Percentiles rank a stretch among this genome's conserved stretches.
Conservation (phyloP, 2,329 filamentous ascomycete genomes). For the Parafenestella ontariensis region DNA sequence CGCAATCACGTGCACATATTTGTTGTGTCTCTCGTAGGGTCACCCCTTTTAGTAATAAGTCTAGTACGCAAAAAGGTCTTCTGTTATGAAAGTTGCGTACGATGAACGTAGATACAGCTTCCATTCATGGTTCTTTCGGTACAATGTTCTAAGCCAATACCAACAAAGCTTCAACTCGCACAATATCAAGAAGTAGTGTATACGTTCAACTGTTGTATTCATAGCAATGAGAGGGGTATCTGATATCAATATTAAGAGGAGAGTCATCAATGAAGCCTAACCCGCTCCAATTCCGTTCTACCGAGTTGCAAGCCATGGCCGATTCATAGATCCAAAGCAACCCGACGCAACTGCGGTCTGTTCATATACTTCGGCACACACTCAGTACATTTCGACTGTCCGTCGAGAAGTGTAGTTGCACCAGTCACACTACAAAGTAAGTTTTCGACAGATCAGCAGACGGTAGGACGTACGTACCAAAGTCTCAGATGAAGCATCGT, state of each 20-base stretch:
- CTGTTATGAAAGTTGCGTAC: neutral
- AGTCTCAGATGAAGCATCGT: slow-evolving; percentile 77
- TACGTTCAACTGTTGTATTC: neutral
- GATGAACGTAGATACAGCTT: neutral
- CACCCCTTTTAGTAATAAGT: too few relatives aligned
- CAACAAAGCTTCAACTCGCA: neutral
- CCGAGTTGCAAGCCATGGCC: neutral
- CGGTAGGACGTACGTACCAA: slow-evolving; percentile 44
- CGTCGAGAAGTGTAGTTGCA: slow-evolving; percentile 47
- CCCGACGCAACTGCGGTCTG: neutral
- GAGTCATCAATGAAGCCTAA: slow-evolving; percentile 14
- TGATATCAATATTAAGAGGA: slow-evolving; percentile 11
- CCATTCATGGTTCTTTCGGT: too few relatives aligned
- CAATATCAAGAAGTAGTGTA: neutral
- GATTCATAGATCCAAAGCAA: neutral
- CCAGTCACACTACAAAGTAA: slow-evolving; percentile 48
- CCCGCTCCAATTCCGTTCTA: neutral
- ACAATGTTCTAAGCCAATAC: too few relatives aligned
- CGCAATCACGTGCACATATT: neutral
- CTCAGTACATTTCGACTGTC: slow-evolving; percentile 45
- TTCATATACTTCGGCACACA: neutral
- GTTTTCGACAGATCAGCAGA: neutral
- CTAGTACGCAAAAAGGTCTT: neutral
- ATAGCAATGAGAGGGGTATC: slow-evolving; percentile 27
- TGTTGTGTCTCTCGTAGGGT: neutral